Conservation (phyloP, 192 early-diverging fungal genomes). For the Coemansia sp. region DNA sequence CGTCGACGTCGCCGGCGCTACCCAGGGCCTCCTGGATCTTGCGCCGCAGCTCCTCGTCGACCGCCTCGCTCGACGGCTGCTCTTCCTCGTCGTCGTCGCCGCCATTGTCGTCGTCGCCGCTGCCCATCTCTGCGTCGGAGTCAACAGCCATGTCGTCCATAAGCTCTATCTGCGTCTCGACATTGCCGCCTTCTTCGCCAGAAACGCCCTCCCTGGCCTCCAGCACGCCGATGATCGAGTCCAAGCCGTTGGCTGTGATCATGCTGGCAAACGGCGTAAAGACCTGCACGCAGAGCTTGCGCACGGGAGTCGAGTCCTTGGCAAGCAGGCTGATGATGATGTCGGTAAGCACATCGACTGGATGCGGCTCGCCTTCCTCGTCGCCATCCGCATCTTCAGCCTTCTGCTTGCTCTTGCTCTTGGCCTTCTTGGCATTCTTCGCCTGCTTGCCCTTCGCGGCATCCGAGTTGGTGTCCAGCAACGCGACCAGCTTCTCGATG, state of each 20-base stretch:
- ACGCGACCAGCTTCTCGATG: slow-evolving; percentile 63
- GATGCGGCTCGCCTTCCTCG: slow-evolving; percentile 63
- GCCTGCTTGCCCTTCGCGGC: slow-evolving; percentile 42
- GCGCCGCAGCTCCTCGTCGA: slow-evolving; percentile 74
- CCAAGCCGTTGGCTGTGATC: slow-evolving; percentile 72
- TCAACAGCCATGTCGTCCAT: slow-evolving; percentile 18
- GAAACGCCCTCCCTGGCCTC: slow-evolving; percentile 59
- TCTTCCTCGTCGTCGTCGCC: slow-evolving; percentile 53
- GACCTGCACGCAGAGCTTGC: slow-evolving; percentile 72
- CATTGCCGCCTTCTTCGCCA: slow-evolving; percentile 55
- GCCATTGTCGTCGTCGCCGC: slow-evolving; percentile 36
- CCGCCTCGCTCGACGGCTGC: slow-evolving; percentile 53
- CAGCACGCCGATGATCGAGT: slow-evolving; percentile 71
- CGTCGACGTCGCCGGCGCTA: slow-evolving; percentile 17
- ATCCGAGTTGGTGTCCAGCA: slow-evolving; percentile 11
- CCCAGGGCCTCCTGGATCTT: slow-evolving; percentile 72
- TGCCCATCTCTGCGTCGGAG: slow-evolving; percentile 19
- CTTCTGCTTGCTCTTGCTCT: too few relatives aligned
- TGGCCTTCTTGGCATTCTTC: slow-evolving; percentile 36
- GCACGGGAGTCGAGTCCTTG: slow-evolving; percentile 71
- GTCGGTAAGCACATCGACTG: slow-evolving; percentile 92
- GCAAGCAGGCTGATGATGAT: slow-evolving; percentile 85
- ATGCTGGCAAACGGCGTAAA: slow-evolving; percentile 79
- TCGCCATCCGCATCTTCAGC: too few relatives aligned
- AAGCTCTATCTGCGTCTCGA: slow-evolving; percentile 53